phyloP scores from a whole-genome alignment of 2,329 filamentous ascomycete genomes.

The Hypocreales sp. region DNA sequence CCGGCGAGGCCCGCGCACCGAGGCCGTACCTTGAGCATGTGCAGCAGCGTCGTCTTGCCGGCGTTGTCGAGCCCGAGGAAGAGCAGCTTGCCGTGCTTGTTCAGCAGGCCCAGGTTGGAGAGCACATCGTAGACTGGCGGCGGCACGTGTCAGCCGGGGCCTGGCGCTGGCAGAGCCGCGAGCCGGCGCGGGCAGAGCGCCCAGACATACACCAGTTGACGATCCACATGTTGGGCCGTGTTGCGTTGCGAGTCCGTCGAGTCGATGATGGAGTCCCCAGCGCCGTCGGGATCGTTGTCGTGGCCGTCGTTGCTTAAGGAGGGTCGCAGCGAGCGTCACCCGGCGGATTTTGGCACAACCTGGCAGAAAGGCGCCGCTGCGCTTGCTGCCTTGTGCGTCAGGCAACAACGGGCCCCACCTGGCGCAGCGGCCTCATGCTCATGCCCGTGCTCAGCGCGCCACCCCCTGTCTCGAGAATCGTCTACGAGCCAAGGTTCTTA shows the following conservation, averaged over 20 bases:
- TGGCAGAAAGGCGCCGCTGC: slow-evolving; percentile 4
- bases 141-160: slow-evolving; percentile 19
- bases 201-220: slow-evolving; percentile 76
- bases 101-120: slow-evolving; percentile 72
- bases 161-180: no score
- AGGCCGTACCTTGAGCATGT: slow-evolving; percentile 73
- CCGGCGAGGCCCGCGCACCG: no score
- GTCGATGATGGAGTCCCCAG: no score
- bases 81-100: slow-evolving; percentile 92
- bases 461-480: no score
- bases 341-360: slow-evolving; percentile 1
- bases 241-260: background rate
- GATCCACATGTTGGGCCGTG: slow-evolving; percentile 60
- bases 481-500: no score
- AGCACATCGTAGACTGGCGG: slow-evolving; percentile 68
- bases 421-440: background rate
- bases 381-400: slow-evolving; percentile 3
- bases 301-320: background rate
- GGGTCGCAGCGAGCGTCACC: no score
- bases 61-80: slow-evolving; percentile 91
- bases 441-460: no score
- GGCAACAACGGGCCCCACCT: slow-evolving; percentile 1
- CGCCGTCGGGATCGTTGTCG: background rate
- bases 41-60: slow-evolving; percentile 83
- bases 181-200: no score